Evolutionary conservation across 371 early-diverging fungal genomes (phyloP).

Genomic region (Actinomucor elegans): DNA sequence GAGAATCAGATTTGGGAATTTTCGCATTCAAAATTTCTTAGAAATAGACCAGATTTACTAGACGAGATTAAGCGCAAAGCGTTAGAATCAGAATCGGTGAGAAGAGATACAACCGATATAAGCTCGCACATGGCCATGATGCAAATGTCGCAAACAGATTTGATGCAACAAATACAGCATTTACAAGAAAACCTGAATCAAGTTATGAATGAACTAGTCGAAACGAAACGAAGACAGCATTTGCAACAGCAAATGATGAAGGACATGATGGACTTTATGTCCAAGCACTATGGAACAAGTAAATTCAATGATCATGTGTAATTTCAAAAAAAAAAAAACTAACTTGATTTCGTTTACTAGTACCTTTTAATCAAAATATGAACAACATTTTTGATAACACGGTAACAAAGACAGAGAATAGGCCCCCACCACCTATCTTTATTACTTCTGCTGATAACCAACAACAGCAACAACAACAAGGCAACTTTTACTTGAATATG

Average conservation of each 20-base stretch:
- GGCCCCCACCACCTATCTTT: conserved; percentile 43
- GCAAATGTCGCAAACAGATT: conserved; percentile 67
- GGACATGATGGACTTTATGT: conserved; percentile 60
- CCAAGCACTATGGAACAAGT: conserved; percentile 42
- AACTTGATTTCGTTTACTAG: neutral
- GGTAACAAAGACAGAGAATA: conserved; percentile 21
- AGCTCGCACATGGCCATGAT: conserved; percentile 66
- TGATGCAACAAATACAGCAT: conserved; percentile 67
- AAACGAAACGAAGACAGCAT: conserved; percentile 61
- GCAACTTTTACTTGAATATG: conserved; percentile 11
- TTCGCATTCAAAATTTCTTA: conserved; percentile 53
- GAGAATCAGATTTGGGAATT: conserved; percentile 76
- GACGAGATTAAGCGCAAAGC: conserved; percentile 63
- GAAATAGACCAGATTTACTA: conserved; percentile 55
- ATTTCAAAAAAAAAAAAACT: neutral
- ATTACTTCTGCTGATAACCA: conserved; percentile 28
- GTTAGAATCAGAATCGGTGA: conserved; percentile 70
- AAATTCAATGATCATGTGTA: neutral
- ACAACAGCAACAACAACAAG: conserved; percentile 11
- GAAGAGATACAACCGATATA: conserved; percentile 62
- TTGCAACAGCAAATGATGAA: conserved; percentile 65
- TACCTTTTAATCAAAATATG: neutral
- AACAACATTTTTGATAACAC: neutral
- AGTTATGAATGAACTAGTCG: conserved; percentile 68
- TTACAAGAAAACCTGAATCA: conserved; percentile 69